phyloP scores from a whole-genome alignment of 805 yeast genomes.

The Ogataea sp. region DNA sequence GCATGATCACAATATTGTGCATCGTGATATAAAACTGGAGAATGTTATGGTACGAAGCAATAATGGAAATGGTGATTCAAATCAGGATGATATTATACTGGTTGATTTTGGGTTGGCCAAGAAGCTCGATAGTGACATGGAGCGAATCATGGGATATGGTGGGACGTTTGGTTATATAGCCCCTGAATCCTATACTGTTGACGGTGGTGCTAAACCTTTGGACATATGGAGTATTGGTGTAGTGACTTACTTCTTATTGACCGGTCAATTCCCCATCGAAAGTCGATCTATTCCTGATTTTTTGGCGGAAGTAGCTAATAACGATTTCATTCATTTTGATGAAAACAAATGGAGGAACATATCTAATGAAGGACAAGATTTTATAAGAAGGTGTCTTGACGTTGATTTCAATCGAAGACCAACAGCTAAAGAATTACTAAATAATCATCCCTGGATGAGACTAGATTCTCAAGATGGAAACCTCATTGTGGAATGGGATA shows the following conservation, averaged over 20 bases:
- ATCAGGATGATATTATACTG: slow-evolving; percentile 47
- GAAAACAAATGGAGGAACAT: slow-evolving; percentile 79
- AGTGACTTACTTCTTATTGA: slow-evolving; percentile 70
- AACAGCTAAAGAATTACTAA: slow-evolving; percentile 49
- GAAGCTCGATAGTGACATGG: slow-evolving; percentile 25
- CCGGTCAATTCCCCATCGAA: slow-evolving; percentile 83
- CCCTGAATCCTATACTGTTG: slow-evolving; percentile 73
- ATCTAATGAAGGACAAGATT: slow-evolving; percentile 62
- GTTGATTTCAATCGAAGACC: slow-evolving; percentile 53
- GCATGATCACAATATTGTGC: slow-evolving; percentile 67
- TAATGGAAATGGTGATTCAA: slow-evolving; percentile 34
- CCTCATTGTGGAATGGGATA: not conserved
- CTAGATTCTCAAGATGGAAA: not conserved
- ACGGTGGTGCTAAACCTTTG: slow-evolving; percentile 91
- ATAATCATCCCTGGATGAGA: slow-evolving; percentile 60
- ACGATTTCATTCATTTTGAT: slow-evolving; percentile 76
- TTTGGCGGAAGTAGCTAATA: slow-evolving; percentile 66
- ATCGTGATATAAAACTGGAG: slow-evolving; percentile 85
- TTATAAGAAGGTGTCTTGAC: slow-evolving; percentile 56
- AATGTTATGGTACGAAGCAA: slow-evolving; percentile 57
- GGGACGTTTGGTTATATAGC: slow-evolving; percentile 95
- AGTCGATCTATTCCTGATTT: slow-evolving; percentile 79
- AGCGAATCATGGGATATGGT: not conserved
- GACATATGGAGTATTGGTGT: slow-evolving; percentile 91
- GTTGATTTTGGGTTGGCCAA: slow-evolving; percentile 92